These are phyloP conservation scores for Laguncularia racemosa DNA, from an alignment of 345 rosid species.

Conservation along the genomic window DNA sequence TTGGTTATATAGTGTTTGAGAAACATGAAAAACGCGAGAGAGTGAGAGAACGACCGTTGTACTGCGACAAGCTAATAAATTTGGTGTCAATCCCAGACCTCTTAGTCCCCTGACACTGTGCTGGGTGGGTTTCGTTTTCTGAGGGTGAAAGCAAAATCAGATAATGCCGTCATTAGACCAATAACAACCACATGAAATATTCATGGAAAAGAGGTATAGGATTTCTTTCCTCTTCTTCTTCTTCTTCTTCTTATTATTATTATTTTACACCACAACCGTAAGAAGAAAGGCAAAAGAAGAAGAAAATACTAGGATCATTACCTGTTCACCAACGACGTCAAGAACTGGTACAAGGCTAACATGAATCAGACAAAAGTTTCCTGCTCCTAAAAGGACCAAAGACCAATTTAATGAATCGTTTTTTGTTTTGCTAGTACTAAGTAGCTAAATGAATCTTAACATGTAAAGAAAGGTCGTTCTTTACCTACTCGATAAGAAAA, in stretches of 20 bases:
- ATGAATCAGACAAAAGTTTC: constrained; percentile 91
- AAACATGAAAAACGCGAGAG: neutral
- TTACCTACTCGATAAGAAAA: constrained; percentile 90
- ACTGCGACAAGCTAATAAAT: constrained; percentile 92
- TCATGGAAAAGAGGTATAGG: too few relatives aligned
- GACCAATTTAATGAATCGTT: too few relatives aligned
- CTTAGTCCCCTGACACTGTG: constrained; percentile 83
- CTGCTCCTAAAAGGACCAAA: constrained; percentile 43
- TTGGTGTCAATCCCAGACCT: constrained; percentile 84
- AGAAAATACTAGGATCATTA: constrained; percentile 7
- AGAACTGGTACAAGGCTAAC: constrained; percentile 98
- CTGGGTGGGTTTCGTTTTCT: constrained; percentile 99
- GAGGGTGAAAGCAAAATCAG: constrained; percentile 5
- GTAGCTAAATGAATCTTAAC: too few relatives aligned
- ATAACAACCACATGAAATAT: too few relatives aligned
- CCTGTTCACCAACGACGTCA: constrained; percentile 98
- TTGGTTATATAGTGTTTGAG: neutral
- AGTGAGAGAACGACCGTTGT: constrained; percentile 38
- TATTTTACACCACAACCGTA: too few relatives aligned
- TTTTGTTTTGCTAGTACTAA: too few relatives aligned
- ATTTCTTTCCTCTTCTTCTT: too few relatives aligned
- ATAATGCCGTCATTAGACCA: too few relatives aligned
- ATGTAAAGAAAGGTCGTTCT: constrained; percentile 1
- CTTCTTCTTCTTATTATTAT: too few relatives aligned
- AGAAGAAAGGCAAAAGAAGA: neutral